These are phyloP conservation scores for Globisporangium mamillatum DNA, from an alignment of 352 stramenopile genomes.

Conservation along the genomic window DNA sequence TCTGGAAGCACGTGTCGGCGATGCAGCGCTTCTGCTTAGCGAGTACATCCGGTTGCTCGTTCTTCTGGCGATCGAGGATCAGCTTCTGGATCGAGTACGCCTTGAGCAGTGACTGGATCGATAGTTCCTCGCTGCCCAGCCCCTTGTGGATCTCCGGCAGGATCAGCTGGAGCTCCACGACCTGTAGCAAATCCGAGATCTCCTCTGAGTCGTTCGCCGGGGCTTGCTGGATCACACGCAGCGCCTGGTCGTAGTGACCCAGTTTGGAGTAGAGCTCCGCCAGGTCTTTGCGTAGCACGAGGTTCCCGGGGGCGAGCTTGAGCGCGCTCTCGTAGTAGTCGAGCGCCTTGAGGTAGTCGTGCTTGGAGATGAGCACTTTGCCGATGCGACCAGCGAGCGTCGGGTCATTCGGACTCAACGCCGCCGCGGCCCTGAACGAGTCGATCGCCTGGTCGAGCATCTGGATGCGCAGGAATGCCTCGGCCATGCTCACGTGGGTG, in stretches of 20 bases:
- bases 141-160: constrained; percentile 79
- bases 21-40: constrained; percentile 67
- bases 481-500: constrained; percentile 84
- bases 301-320: constrained; percentile 68
- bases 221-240: constrained; percentile 75
- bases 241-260: constrained; percentile 78
- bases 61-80: constrained; percentile 77
- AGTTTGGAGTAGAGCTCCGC: constrained; percentile 89
- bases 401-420: constrained; percentile 59
- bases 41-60: constrained; percentile 80
- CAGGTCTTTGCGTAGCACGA: constrained; percentile 87
- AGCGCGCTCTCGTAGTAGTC: constrained; percentile 93
- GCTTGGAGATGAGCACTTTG: constrained; percentile 89
- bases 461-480: constrained; percentile 92
- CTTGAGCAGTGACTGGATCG: constrained; percentile 77
- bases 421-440: constrained; percentile 60
- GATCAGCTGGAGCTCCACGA: constrained; percentile 74
- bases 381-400: constrained; percentile 87
- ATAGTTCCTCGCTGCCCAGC: constrained; percentile 60
- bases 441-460: constrained; percentile 87
- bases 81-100: constrained; percentile 85
- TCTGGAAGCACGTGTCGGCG: constrained; percentile 81
- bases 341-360: constrained; percentile 92
- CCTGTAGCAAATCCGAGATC: constrained; percentile 60
- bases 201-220: constrained; percentile 65